Evolutionary conservation across 108 stramenopile genomes (phyloP), one percentile per base, ranked within the genome.

Genomic region (Pseudonitzschia multiseries): DNA sequence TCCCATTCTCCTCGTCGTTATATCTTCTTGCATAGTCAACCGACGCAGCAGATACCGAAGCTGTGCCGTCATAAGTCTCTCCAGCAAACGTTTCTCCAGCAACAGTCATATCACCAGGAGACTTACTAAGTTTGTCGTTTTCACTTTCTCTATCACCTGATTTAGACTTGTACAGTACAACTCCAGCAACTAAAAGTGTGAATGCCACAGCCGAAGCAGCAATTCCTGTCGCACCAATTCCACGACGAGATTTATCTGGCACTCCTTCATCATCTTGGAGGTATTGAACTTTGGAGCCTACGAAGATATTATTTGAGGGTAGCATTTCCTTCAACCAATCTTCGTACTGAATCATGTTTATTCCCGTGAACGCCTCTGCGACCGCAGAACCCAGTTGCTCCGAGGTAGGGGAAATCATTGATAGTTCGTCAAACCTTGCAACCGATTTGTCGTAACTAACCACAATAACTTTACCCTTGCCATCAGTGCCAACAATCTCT

Each of bases 31-130:
- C 28, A 42, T 69, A 52, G 29, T 71, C 77, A 22, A 71, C 20
- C 24, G 75, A 69, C 26, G 70, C 53, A 44, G 65, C 70, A 66
- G 68, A 44, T 8, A 71, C 70, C 27, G 77, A 77, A 36, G 65
- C 77, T 48, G 70, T 66, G 24, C 67, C 70, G 29, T 68, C 77
- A 42, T 77, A 71, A 21, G 77, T 77, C 65, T 77, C 77, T 26
- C 70, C 77, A 6, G 77, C 65, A 29, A 65, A 76, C 0, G 75
- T 76, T 63, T 76, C 75, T 17, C 75, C 75, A 57, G 75, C 75
- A 36, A 77, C 54, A 67, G 77, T 77, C 29, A 52, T 57, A 70
- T 76, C 75, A 31, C 77, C 77, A 32, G 36, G 15, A 54, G 42
- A 20, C 46, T 77, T 77, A 50, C 70, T 32, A 9, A 77, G 65